Evolutionary conservation across 2,329 filamentous ascomycete genomes (phyloP), one percentile per base, ranked within the genome.

Genomic region (Sphaerulina vaccinii): DNA sequence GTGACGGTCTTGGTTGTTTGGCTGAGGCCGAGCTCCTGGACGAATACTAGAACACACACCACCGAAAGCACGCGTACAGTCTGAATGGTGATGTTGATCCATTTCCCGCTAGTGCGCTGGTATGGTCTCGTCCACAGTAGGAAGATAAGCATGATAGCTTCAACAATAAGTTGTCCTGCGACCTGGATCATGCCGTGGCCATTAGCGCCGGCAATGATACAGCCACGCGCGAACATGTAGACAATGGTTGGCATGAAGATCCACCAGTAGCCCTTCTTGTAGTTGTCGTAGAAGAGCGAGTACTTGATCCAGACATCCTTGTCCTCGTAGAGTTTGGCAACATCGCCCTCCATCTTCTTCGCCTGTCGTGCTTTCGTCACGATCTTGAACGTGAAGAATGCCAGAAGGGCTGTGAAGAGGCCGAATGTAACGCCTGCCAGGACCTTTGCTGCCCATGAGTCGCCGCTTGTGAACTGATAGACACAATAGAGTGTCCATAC

Each of bases 201-300:
- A 65, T 96, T 87, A 37, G 83, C 89, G 23, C 83, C 88, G 11
- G 92, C 92, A 59, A 97, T 85, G 52, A 92, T 83, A 55, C 84
- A 86, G 49, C 92, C 91, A 74, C 93, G 93, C 67, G 84, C 85
- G 66, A 96, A 90, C 77, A 91, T 87, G 77, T 97, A 97, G 58
- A 90, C 55, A 65, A 97, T 96, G 55, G 81, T 78, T 0, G 93
- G 93, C 11, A 97, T 80, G 68, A 99, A 97, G 19, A 96, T 73
- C 92, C 92, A 97, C 93, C 93, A 99, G 76, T 92, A 96, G 62
- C 85, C 83, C 71, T 88, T 90, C 75, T 90, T 90, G 79, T 96
- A 97, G 62, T 86, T 86, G 65, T 97, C 93, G 76, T 99, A 99
- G 75, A 99, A 97, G 56, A 96, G 79, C 65, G 88, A 93, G 79